Evolutionary conservation across 2,329 filamentous ascomycete genomes (phyloP), one percentile per base, ranked within the genome.

Genomic region (Neonectria coccinea): DNA sequence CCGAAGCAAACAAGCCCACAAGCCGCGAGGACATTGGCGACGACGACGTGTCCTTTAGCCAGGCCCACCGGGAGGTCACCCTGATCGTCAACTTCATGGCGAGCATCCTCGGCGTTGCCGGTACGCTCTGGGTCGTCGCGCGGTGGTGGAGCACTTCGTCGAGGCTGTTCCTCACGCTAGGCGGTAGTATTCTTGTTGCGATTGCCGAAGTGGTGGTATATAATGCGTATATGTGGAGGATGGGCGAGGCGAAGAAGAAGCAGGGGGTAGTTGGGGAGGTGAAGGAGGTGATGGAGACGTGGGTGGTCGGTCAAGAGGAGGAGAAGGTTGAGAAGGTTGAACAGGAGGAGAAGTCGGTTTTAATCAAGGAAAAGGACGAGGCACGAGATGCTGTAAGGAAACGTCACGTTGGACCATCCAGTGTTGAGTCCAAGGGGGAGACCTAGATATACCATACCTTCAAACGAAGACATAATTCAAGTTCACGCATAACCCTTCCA

Each of bases 71-170:
- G n/a, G 93, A 96, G 74, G 81, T 96, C 61, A 89, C 92, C 45
- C 83, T 98, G 8, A 93, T 98, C 56, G 85, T 97, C 73, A 99
- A 98, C 77, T 93, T 98, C 55, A 81, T 97, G 42, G 84, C 97
- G 57, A 97, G 93, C 56, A 92, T 97, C 57, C 82, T 95, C 3
- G 92, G 94, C 48, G 92, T 91, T 55, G 91, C 89, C 3, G 89
- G 86, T 2, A 92, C 91, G 8, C 85, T 96, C 36, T 96, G 92
- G 92, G 84, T 94, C n/a, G 86, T 86, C 16, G 91, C 91, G 1
- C 84, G 89, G 55, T 92, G 91, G 85, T 95, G 92, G 92, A 90
- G 85, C 67, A 86, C 90, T 1, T 89, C 92, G 0, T 85, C 88
- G 47, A 82, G 92, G 27, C 75, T 96, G 65, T 90, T 91, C 42